These are phyloP conservation scores for Serpula lacrymans DNA, from an alignment of 768 basidiomycete species.

Conservation along the genomic window DNA sequence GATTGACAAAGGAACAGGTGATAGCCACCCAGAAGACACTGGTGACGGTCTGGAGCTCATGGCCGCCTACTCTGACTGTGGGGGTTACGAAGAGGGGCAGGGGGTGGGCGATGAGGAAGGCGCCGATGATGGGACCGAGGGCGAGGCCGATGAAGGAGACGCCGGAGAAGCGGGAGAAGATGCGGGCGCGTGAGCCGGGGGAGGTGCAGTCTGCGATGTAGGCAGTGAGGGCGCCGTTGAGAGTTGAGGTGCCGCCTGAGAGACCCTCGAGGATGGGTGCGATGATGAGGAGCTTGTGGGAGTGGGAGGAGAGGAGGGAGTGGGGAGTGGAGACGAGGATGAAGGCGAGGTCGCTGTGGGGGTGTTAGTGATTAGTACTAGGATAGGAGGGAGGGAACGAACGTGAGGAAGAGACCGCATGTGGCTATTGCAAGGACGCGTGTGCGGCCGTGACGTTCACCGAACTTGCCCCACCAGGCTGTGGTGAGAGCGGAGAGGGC, in stretches of 20 bases:
- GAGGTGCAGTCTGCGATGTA: conserved; percentile 79
- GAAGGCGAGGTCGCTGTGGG: conserved; percentile 69
- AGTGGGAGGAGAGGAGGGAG: conserved; percentile 57
- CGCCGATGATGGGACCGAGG: conserved; percentile 70
- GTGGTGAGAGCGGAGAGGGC: conserved; percentile 77
- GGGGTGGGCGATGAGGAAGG: conserved; percentile 46
- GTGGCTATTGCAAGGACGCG: conserved; percentile 65
- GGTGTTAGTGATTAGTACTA: conserved; percentile 5
- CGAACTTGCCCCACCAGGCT: conserved; percentile 82
- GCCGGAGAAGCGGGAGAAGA: conserved; percentile 68
- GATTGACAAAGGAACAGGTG: conserved; percentile 39
- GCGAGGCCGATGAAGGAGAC: conserved; percentile 77
- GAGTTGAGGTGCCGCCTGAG: conserved; percentile 74
- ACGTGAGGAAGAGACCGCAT: conserved; percentile 73
- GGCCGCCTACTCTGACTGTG: conserved; percentile 18
- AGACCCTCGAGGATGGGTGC: conserved; percentile 80
- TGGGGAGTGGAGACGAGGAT: conserved; percentile 71
- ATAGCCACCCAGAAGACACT: conserved; percentile 55
- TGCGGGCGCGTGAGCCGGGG: conserved; percentile 72
- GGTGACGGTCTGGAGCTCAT: conserved; percentile 37
- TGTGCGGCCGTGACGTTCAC: conserved; percentile 75
- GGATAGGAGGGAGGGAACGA: conserved; percentile 37
- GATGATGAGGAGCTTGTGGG: conserved; percentile 70
- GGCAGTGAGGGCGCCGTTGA: conserved; percentile 59
- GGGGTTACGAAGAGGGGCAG: conserved; percentile 23